Base-by-base conservation (phyloP, 2,329 filamentous ascomycete genomes). In the Alternaria longipes region DNA sequence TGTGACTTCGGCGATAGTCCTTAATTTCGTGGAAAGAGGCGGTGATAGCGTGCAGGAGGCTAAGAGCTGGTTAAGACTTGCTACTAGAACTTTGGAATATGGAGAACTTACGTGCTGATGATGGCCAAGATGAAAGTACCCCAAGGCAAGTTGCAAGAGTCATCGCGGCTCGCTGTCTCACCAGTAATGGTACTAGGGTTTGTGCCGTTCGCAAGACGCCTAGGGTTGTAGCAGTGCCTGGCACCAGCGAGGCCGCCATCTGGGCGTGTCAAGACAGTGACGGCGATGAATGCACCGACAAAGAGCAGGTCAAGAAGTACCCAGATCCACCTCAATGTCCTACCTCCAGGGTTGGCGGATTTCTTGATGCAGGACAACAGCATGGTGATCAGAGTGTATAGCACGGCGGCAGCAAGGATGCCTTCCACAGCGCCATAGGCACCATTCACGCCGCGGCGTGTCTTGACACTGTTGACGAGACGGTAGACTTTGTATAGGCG, bases 41-140 rank as follows among this genome's bases (percentile, higher is more conserved):
- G 8, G 80, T 82, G 50, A 81, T 60, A 12, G 79, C 78, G 60
- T 83, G 81, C 6, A 83, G 74, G 18, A 82, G 18, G 8, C 80
- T 81, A 56, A 34, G 3, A n/a, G n/a, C 20, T 5, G 9, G 22
- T 64, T 26, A 67, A 24, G 12, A 38, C 18, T 6, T 11, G 16
- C 1, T 36, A 30, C 20, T 14, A 32, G 8, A 22, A 32, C 22
- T 28, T 9, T 9, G 22, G 7, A 20, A 12, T 22, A 32, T 16
- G 26, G 16, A 16, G 41, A 38, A 80, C 80, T 78, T 73, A 82
- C 80, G 80, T 82, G 78, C 78, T 81, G 56, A 82, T 66, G 45
- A 83, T 82, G 8, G 81, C 80, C 59, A 82, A 55, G 9, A 81
- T 74, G 60, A 83, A 83, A 0, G 79, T 81, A 0, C 78, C 81